Evolutionary conservation across 139 green algal species (phyloP).

Genomic region (Diplosphaera chodatii): DNA sequence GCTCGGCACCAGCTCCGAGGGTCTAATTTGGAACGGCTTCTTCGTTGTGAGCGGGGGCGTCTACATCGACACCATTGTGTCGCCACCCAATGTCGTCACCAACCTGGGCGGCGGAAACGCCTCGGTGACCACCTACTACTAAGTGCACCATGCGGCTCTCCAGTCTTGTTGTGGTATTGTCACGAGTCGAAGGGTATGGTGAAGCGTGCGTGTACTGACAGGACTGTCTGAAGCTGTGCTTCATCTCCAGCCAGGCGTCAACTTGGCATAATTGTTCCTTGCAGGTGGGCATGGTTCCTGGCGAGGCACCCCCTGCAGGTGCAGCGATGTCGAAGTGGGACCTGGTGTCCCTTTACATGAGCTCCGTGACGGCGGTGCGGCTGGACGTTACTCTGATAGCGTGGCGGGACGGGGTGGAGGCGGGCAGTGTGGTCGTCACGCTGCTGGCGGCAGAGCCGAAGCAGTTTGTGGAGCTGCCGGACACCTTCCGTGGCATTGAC

Average conservation of each 20-base stretch:
- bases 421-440: background rate
- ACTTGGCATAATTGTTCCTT: too few species aligned
- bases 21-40: background rate
- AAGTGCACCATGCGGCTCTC: too few species aligned
- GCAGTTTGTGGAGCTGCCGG: background rate
- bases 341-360: background rate
- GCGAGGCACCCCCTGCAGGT: background rate
- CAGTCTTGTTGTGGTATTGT: too few species aligned
- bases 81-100: background rate
- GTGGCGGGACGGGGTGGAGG: background rate
- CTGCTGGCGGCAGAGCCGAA: background rate
- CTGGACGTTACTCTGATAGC: background rate
- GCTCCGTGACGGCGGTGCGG: background rate
- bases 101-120: background rate
- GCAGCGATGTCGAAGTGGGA: background rate
- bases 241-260: too few species aligned
- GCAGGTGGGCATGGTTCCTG: too few species aligned
- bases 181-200: too few species aligned
- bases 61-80: background rate
- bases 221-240: too few species aligned
- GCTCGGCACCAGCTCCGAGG: too few species aligned
- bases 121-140: too few species aligned
- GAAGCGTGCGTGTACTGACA: too few species aligned
- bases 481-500: background rate
- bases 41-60: background rate